These are phyloP conservation scores for Oemleria cerasiformis DNA, from an alignment of 306 rosid species.

Conservation along the genomic window DNA sequence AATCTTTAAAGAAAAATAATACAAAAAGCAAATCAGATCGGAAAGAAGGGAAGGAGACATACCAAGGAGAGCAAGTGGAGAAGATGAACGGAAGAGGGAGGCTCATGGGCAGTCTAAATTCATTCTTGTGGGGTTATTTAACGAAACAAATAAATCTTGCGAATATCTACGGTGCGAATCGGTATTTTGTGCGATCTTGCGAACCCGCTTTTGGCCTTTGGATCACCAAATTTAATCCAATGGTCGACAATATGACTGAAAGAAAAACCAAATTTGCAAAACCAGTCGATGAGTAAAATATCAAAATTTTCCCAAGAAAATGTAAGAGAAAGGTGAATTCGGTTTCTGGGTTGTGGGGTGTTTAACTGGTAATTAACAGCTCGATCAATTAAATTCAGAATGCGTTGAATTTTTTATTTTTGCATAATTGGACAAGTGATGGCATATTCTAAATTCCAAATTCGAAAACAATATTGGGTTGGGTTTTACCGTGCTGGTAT, in stretches of 20 bases:
- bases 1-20: background rate
- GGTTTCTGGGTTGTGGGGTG: background rate
- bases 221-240: background rate
- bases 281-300: background rate
- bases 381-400: too few relatives aligned
- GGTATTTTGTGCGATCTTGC: background rate
- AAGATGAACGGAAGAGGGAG: background rate
- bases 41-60: background rate
- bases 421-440: conserved; percentile 2
- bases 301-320: background rate
- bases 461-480: background rate
- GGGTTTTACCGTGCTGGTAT: too few relatives aligned
- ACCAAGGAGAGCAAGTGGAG: background rate
- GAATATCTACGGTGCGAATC: background rate
- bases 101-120: background rate
- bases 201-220: background rate
- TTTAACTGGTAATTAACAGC: too few relatives aligned
- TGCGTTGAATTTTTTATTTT: too few relatives aligned
- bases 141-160: background rate
- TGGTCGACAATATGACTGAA: background rate
- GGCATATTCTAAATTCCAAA: conserved; percentile 5
- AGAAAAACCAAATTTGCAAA: background rate
- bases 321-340: too few relatives aligned
- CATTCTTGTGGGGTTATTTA: background rate
- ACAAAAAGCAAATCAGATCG: background rate